Percentiles rank a stretch among this genome's conserved stretches.
These are phyloP conservation scores for Cyberlindnera bimundalis DNA, from an alignment of 805 yeast genomes.

Conservation along the genomic window DNA sequence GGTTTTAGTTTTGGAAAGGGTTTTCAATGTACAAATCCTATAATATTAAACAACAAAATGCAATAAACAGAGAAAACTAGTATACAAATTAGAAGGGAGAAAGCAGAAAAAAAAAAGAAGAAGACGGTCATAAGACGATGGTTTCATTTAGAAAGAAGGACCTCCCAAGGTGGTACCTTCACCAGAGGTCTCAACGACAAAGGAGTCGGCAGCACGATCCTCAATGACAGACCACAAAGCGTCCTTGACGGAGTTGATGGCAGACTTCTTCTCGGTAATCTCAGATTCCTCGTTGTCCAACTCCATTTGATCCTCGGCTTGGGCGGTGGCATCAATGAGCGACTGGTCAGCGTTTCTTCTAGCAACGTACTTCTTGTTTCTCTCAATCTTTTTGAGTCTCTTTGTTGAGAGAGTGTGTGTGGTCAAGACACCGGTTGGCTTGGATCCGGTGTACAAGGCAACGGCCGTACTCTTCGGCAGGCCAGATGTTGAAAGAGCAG, in stretches of 20 bases:
- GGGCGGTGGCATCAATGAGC: slow-evolving; percentile 46
- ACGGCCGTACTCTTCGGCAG: slow-evolving; percentile 38
- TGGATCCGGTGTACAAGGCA: slow-evolving; percentile 36
- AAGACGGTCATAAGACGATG: no score
- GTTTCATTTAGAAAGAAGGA: slow-evolving; percentile 39
- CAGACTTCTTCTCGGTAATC: slow-evolving; percentile 11
- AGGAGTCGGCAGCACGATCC: slow-evolving; percentile 46
- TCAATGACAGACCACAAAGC: slow-evolving; percentile 74
- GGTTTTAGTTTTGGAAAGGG: no score
- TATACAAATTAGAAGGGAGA: neutral
- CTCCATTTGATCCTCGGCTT: slow-evolving; percentile 49
- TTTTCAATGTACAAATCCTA: no score
- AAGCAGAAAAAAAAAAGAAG: neutral
- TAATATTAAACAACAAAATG: no score
- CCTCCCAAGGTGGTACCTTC: slow-evolving; percentile 86
- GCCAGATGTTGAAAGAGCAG: slow-evolving; percentile 40
- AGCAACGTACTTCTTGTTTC: slow-evolving; percentile 71
- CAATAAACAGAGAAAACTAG: neutral
- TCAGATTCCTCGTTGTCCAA: slow-evolving; percentile 32
- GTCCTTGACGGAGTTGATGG: slow-evolving; percentile 50
- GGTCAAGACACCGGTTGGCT: slow-evolving; percentile 34
- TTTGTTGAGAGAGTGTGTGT: slow-evolving; percentile 70
- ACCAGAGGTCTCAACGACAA: slow-evolving; percentile 45
- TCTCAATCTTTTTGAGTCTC: slow-evolving; percentile 70
- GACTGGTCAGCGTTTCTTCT: slow-evolving; percentile 46